Conservation (phyloP, 2,329 filamentous ascomycete genomes). For the Exophiala oligosperma region DNA sequence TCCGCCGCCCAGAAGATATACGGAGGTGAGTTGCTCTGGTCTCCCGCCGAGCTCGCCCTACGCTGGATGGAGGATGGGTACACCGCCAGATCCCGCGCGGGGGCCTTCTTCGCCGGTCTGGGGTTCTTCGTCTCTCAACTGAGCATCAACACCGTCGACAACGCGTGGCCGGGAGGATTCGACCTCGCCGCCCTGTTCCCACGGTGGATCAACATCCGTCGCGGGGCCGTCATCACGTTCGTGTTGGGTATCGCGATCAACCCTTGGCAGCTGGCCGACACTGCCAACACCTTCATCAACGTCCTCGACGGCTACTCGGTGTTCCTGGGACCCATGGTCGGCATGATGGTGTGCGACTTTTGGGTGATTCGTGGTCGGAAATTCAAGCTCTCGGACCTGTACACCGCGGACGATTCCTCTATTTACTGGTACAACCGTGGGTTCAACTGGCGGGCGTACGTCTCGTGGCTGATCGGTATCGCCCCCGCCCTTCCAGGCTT, state of each 20-base stretch:
- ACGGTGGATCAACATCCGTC: slow-evolving; percentile 31
- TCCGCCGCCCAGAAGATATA: slow-evolving; percentile 16
- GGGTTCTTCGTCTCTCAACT: background rate
- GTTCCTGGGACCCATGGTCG: slow-evolving; percentile 29
- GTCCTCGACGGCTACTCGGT: slow-evolving; percentile 36
- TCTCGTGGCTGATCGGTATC: slow-evolving; percentile 58
- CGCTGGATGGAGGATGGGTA: slow-evolving; percentile 35
- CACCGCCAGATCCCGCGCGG: background rate
- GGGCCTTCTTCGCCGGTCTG: background rate
- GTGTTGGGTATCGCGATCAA: slow-evolving; percentile 43
- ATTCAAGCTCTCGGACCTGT: slow-evolving; percentile 18
- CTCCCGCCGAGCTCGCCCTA: slow-evolving; percentile 34
- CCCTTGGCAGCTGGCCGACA: slow-evolving; percentile 38
- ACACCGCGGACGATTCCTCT: slow-evolving; percentile 20
- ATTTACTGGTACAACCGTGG: slow-evolving; percentile 35
- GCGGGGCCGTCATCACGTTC: slow-evolving; percentile 18
- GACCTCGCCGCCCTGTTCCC: slow-evolving; percentile 37
- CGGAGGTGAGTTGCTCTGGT: slow-evolving; percentile 11
- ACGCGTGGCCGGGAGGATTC: background rate
- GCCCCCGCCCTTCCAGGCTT: slow-evolving; percentile 60
- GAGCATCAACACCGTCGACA: background rate
- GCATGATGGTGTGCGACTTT: slow-evolving; percentile 27
- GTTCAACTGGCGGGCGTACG: slow-evolving; percentile 61
- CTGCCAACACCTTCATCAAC: slow-evolving; percentile 40
- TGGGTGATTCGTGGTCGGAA: slow-evolving; percentile 18